Conservation (phyloP, 257 asterid species). For the Nicotiana paniculata region DNA sequence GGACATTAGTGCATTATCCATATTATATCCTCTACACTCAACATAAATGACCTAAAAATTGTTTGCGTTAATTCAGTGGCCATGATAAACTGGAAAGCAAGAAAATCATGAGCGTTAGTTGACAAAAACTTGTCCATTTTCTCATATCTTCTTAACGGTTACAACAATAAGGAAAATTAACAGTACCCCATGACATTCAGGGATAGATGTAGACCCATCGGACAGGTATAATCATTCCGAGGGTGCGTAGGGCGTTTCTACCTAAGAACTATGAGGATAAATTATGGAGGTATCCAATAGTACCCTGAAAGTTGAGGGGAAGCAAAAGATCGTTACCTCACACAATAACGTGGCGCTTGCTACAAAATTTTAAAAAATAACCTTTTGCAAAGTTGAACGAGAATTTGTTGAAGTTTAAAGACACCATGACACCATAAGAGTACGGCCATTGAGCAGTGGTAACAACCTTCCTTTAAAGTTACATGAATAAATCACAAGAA, state of each 20-base stretch:
- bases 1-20: background rate
- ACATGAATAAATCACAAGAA: slow-evolving; percentile 8
- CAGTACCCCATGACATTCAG: too few relatives aligned
- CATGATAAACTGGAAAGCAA: background rate
- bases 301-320: background rate
- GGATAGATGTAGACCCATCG: too few relatives aligned
- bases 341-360: background rate
- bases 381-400: background rate
- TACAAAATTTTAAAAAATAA: background rate
- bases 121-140: background rate
- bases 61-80: background rate
- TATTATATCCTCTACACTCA: background rate
- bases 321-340: background rate
- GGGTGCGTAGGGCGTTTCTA: background rate
- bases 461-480: slow-evolving; percentile 4
- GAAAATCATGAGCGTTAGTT: background rate
- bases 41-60: background rate
- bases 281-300: background rate
- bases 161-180: too few relatives aligned
- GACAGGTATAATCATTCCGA: background rate
- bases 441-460: background rate
- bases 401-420: background rate
- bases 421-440: background rate
- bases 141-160: background rate
- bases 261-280: background rate